phyloP scores from a whole-genome alignment of 441 rosid genomes.

The Populus hybrid region DNA sequence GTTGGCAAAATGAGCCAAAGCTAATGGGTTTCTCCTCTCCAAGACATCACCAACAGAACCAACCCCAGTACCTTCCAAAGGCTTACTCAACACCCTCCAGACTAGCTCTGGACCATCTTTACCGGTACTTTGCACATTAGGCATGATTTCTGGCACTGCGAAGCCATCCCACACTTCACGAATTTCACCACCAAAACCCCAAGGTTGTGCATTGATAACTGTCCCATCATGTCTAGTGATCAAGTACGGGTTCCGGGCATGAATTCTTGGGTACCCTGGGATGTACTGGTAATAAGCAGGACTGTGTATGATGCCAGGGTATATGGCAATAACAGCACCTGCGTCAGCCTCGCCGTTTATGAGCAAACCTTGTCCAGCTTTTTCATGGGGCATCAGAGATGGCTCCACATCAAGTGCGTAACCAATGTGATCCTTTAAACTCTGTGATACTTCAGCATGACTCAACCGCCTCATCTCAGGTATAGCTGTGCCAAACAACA shows the following conservation, averaged over 20 bases:
- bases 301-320: conserved; percentile 72
- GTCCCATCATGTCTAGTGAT: conserved; percentile 77
- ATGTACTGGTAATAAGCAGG: conserved; percentile 73
- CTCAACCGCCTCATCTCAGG: conserved; percentile 59
- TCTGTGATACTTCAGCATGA: conserved; percentile 51
- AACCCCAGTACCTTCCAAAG: conserved; percentile 37
- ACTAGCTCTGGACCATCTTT: conserved; percentile 43
- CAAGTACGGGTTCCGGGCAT: conserved; percentile 60
- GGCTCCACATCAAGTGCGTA: conserved; percentile 55
- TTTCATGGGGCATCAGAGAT: conserved; percentile 64
- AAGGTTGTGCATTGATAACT: conserved; percentile 77
- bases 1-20: conserved; percentile 76
- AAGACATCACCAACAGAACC: conserved; percentile 32
- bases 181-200: conserved; percentile 73
- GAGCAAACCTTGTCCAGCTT: conserved; percentile 74
- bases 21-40: conserved; percentile 84
- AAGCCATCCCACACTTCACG: conserved; percentile 59
- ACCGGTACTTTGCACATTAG: conserved; percentile 19
- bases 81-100: conserved; percentile 76
- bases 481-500: conserved; percentile 69
- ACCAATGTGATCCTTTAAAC: conserved; percentile 62
- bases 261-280: conserved; percentile 75
- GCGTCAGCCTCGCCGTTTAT: conserved; percentile 67
- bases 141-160: conserved; percentile 25
- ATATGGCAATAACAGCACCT: conserved; percentile 72